Evolutionary conservation across 1,284 basidiomycete species (phyloP).

Genomic region (Omphalotus olearius): DNA sequence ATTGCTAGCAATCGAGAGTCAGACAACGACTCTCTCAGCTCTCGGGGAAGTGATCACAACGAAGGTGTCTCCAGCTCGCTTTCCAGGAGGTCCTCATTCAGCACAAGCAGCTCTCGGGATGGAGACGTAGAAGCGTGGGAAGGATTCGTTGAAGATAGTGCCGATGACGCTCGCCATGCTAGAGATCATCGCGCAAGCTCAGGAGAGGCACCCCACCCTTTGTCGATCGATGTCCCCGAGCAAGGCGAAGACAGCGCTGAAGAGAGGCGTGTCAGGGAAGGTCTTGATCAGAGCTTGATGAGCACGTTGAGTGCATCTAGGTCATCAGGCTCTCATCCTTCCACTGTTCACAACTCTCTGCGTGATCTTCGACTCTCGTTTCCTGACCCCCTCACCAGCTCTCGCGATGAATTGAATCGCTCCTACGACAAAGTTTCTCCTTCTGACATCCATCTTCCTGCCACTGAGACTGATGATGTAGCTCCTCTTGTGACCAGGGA

Average conservation of each 20-base stretch:
- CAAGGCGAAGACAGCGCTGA: slow-evolving; percentile 38
- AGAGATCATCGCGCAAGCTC: slow-evolving; percentile 19
- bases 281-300: slow-evolving; percentile 73
- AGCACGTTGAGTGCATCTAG: slow-evolving; percentile 71
- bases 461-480: slow-evolving; percentile 19
- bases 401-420: slow-evolving; percentile 49
- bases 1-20: slow-evolving; percentile 62
- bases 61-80: slow-evolving; percentile 38
- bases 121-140: slow-evolving; percentile 72
- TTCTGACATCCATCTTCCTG: slow-evolving; percentile 23
- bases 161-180: slow-evolving; percentile 38
- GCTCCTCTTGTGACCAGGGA: slow-evolving; percentile 12
- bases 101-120: slow-evolving; percentile 58
- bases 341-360: slow-evolving; percentile 51
- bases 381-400: slow-evolving; percentile 71
- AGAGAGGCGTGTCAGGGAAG: slow-evolving; percentile 63
- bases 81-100: slow-evolving; percentile 64
- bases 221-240: slow-evolving; percentile 16
- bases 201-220: slow-evolving; percentile 19
- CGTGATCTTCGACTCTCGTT: slow-evolving; percentile 74
- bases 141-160: slow-evolving; percentile 58
- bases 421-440: slow-evolving; percentile 46
- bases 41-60: slow-evolving; percentile 56
- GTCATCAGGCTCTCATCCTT: slow-evolving; percentile 46
- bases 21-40: slow-evolving; percentile 62